Conservation (phyloP, 139 green algal genomes). For the Pseudopediastrum boryanum region DNA sequence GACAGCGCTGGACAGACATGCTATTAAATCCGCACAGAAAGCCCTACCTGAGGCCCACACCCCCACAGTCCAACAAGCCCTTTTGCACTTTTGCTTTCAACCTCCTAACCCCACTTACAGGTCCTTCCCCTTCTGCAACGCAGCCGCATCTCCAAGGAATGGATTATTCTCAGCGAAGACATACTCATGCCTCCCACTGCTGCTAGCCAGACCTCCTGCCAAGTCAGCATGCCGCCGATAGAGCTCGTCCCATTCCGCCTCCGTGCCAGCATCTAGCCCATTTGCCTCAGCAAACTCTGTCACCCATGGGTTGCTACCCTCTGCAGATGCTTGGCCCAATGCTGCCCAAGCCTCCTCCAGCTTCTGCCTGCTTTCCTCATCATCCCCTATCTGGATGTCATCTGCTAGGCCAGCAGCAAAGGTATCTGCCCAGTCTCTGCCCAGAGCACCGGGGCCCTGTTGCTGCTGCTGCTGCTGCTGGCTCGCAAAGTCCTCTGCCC, state of each 20-base stretch:
- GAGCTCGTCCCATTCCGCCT: slow-evolving; percentile 64
- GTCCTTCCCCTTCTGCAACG: slow-evolving; percentile 73
- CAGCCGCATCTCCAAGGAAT: slow-evolving; percentile 83
- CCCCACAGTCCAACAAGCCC: no score
- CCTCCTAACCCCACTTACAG: no score
- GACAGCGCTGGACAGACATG: no score
- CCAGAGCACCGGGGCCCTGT: background rate
- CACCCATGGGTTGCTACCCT: slow-evolving; percentile 45
- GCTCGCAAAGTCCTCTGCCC: slow-evolving; percentile 47
- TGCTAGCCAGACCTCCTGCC: background rate
- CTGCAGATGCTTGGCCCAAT: slow-evolving; percentile 16
- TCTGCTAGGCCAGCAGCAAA: slow-evolving; percentile 59
- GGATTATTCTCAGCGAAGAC: slow-evolving; percentile 86
- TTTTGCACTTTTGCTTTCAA: no score
- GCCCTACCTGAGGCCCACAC: no score
- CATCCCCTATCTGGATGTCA: slow-evolving; percentile 40
- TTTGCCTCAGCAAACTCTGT: slow-evolving; percentile 56
- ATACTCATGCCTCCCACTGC: slow-evolving; percentile 59
- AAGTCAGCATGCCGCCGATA: slow-evolving; percentile 23
- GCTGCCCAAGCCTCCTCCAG: slow-evolving; percentile 52
- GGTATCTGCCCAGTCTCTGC: slow-evolving; percentile 68
- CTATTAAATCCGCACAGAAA: no score
- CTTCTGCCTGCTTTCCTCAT: slow-evolving; percentile 32
- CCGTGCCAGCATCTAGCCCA: background rate
- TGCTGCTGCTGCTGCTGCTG: slow-evolving; percentile 29